A percentile compares a stretch with the other conserved stretches of the same genome.
Evolutionary conservation across 331 rosid species (phyloP).

Genomic region (Acacia pycnantha): DNA sequence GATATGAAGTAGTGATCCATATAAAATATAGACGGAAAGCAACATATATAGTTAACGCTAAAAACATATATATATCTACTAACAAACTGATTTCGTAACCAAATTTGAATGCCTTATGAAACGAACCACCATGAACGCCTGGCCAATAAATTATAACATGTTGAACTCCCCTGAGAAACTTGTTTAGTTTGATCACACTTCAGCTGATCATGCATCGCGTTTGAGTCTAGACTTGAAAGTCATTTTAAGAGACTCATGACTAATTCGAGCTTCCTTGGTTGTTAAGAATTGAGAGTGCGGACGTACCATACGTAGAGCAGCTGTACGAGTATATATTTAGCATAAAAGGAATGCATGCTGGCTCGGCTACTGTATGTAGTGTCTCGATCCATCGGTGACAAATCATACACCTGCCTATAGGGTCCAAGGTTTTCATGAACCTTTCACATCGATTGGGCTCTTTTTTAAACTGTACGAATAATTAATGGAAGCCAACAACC

Average conservation of each 20-base stretch:
- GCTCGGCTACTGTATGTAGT: neutral
- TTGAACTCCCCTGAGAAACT: neutral
- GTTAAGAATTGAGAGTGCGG: neutral
- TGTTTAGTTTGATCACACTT: neutral
- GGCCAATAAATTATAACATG: neutral
- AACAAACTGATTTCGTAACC: neutral
- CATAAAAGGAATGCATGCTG: neutral
- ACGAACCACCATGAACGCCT: neutral
- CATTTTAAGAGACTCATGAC: neutral
- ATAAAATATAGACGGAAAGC: neutral
- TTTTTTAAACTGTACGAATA: neutral
- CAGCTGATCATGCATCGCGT: neutral
- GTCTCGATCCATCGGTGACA: neutral
- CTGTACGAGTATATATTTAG: neutral
- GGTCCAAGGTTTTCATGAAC: neutral
- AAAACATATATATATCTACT: no score
- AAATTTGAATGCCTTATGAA: neutral
- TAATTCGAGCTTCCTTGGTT: neutral
- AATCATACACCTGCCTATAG: neutral
- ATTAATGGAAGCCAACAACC: neutral
- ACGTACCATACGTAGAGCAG: neutral
- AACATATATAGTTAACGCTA: neutral
- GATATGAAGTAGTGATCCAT: neutral
- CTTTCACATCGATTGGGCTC: neutral
- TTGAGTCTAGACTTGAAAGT: neutral